These are phyloP conservation scores for Botryobasidium botryosum DNA, from an alignment of 768 basidiomycete species.

Conservation along the genomic window DNA sequence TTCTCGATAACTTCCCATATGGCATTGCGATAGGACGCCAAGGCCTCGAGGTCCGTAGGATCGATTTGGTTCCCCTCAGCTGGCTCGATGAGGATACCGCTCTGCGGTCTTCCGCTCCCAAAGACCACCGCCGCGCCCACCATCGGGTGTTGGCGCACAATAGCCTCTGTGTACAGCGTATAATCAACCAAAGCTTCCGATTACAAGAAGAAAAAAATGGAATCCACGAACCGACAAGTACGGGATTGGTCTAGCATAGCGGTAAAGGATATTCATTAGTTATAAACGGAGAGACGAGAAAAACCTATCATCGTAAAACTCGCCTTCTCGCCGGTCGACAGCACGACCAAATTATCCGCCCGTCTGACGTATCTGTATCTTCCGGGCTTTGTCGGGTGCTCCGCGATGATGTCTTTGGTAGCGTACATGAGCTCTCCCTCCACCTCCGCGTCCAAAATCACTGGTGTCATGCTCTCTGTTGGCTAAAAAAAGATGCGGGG, in stretches of 20 bases:
- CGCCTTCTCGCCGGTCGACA: slow-evolving; percentile 19
- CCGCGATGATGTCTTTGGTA: slow-evolving; percentile 15
- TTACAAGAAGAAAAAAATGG: neutral
- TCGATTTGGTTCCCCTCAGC: neutral
- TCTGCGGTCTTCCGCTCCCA: slow-evolving; percentile 23
- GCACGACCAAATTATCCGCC: slow-evolving; percentile 30
- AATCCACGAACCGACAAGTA: no score
- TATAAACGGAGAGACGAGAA: neutral
- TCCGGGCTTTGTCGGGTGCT: slow-evolving; percentile 24
- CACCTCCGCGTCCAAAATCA: neutral
- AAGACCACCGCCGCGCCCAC: slow-evolving; percentile 24
- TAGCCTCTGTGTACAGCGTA: slow-evolving; percentile 17
- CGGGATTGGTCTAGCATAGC: slow-evolving; percentile 14
- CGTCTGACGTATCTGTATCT: slow-evolving; percentile 27
- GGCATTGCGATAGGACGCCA: slow-evolving; percentile 6
- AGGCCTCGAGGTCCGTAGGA: neutral
- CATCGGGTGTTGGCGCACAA: slow-evolving; percentile 22
- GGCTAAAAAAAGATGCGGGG: no score
- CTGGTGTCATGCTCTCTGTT: no score
- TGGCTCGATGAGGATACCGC: slow-evolving; percentile 28
- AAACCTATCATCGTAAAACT: no score
- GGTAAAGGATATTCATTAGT: neutral
- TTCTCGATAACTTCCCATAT: slow-evolving; percentile 8
- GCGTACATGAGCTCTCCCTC: slow-evolving; percentile 17
- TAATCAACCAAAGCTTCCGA: neutral